phyloP scores from a whole-genome alignment of 352 stramenopile species.

The Globisporangium nodosum region DNA sequence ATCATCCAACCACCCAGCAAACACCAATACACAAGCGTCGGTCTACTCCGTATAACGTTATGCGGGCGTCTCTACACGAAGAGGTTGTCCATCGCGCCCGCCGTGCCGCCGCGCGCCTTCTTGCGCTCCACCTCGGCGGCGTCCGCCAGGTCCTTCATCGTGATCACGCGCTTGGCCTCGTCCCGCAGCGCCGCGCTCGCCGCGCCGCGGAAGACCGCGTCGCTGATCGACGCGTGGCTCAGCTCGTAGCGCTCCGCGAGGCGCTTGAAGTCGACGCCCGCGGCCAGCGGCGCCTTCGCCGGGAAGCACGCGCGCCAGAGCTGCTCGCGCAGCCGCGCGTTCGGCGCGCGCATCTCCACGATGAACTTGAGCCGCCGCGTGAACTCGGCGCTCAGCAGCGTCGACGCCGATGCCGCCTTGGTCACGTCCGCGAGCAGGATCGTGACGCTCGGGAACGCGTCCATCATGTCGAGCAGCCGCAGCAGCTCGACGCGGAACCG shows the following conservation, averaged over 20 bases:
- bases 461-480: slow-evolving; percentile 73
- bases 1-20: not conserved
- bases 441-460: slow-evolving; percentile 72
- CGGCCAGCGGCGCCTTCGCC: slow-evolving; percentile 53
- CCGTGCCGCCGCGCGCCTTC: slow-evolving; percentile 52
- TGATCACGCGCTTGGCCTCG: slow-evolving; percentile 55
- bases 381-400: slow-evolving; percentile 63
- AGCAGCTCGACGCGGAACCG: slow-evolving; percentile 71
- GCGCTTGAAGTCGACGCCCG: slow-evolving; percentile 57
- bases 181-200: slow-evolving; percentile 62
- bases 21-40: not conserved
- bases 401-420: slow-evolving; percentile 28
- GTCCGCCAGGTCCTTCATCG: slow-evolving; percentile 74
- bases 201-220: slow-evolving; percentile 78
- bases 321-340: slow-evolving; percentile 58
- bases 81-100: slow-evolving; percentile 68
- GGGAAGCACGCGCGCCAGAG: slow-evolving; percentile 79
- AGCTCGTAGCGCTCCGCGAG: slow-evolving; percentile 73
- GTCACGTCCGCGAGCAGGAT: slow-evolving; percentile 75
- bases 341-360: slow-evolving; percentile 81
- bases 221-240: slow-evolving; percentile 70
- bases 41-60: not conserved
- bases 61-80: slow-evolving; percentile 45
- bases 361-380: slow-evolving; percentile 77
- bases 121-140: slow-evolving; percentile 70